Conservation (phyloP, 73 alveolate species). For the Blepharisma stoltei region DNA sequence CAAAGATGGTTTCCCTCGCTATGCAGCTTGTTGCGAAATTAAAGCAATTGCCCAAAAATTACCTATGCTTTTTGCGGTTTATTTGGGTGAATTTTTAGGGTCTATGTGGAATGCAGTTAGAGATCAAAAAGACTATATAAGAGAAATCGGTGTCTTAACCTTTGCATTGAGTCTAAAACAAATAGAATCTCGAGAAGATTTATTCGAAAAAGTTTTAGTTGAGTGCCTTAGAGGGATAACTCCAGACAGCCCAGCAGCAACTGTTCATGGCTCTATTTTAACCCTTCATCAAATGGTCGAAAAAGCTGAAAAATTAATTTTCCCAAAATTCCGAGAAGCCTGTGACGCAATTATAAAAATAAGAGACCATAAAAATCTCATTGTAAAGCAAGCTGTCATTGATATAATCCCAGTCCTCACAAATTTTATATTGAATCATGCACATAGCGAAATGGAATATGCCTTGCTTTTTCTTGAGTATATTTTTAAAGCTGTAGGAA, state of each 20-base stretch:
- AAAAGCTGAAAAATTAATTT: background rate
- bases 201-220: constrained; percentile 6
- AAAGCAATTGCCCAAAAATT: constrained; percentile 25
- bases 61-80: constrained; percentile 22
- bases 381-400: constrained; percentile 30
- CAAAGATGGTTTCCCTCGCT: constrained; percentile 10
- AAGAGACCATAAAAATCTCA: constrained; percentile 32
- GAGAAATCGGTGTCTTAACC: constrained; percentile 17
- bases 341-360: background rate
- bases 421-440: background rate
- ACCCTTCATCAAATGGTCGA: background rate
- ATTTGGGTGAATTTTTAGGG: constrained; percentile 10
- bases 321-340: constrained; percentile 23
- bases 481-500: background rate
- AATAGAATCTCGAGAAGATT: constrained; percentile 11
- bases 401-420: constrained; percentile 33
- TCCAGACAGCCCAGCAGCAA: background rate
- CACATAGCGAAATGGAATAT: background rate
- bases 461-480: background rate
- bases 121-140: constrained; percentile 18
- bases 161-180: constrained; percentile 6
- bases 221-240: constrained; percentile 7
- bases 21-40: constrained; percentile 22
- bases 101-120: constrained; percentile 23
- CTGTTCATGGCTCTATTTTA: background rate